Evolutionary conservation across 2,329 filamentous ascomycete species (phyloP), one percentile per base, ranked within the genome.

Genomic region (Chaetothyriales sp.): DNA sequence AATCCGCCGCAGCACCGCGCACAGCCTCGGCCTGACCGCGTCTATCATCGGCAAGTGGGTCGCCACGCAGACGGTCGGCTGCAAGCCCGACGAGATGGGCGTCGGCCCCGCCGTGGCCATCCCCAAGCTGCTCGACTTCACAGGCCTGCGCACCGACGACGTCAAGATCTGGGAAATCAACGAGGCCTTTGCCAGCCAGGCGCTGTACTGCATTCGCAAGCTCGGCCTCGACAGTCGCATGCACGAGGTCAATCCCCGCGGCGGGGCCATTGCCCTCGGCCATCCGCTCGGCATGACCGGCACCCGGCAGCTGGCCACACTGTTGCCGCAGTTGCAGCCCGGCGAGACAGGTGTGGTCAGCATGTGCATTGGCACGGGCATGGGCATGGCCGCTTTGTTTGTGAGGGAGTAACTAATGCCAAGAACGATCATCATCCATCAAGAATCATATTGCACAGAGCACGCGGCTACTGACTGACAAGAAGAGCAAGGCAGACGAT

Each of bases 161-260:
- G 79, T 97, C 0, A 77, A 83, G 37, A 73, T 92, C 8, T 95
- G 89, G 89, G 89, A 95, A 73, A 85, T 95, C 68, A 95, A 95
- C 67, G 89, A 95, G 77, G 80, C 80, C 13, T 83, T 83, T 65
- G 80, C 78, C 4, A 77, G 73, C 47, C 80, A 82, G 63, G 77
- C 78, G 43, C 63, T 83, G 49, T 78, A 94, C 69, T 89, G 84
- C 61, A 70, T 90, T 46, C 73, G 87, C 54, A 77, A 80, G 62
- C 58, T 73, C 19, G 62, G 78, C 63, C 59, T 81, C 70, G 76
- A 82, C 60, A 69, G 78, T 51, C 20, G 28, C 2, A 37, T 51
- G 13, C 79, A 78, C 6, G 83, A 78, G 69, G 85, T 95, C 18
- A 97, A 97, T 69, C 88, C 88, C 0, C 89, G 94, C 62, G 90